Evolutionary conservation across 768 basidiomycete genomes (phyloP).

Genomic region (Atractiella rhizophila): DNA sequence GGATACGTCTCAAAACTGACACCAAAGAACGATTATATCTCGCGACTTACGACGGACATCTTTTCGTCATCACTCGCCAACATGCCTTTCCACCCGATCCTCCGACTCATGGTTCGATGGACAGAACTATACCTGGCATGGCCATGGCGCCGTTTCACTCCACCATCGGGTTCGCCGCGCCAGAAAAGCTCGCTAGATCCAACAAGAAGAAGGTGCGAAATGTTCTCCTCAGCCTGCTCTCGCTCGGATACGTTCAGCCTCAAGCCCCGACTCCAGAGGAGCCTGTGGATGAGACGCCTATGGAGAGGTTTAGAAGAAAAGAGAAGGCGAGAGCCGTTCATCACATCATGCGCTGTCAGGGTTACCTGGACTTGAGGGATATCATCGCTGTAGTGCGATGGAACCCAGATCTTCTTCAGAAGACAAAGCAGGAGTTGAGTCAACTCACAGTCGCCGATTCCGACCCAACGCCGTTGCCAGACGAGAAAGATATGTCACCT

Average conservation of each 20-base stretch:
- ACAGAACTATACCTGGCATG: conserved; percentile 15
- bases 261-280: conserved; percentile 37
- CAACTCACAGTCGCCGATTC: too few relatives aligned
- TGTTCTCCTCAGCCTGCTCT: background rate
- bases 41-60: conserved; percentile 40
- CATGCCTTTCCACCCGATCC: conserved; percentile 44
- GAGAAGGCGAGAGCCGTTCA: conserved; percentile 18
- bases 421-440: too few relatives aligned
- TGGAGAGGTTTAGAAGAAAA: conserved; percentile 14
- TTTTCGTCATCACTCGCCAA: conserved; percentile 35
- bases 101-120: conserved; percentile 19
- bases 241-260: conserved; percentile 16
- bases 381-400: conserved; percentile 38
- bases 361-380: conserved; percentile 45
- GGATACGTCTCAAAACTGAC: conserved; percentile 36
- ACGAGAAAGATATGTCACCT: too few relatives aligned
- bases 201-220: background rate
- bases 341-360: conserved; percentile 22
- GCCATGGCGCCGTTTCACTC: conserved; percentile 6
- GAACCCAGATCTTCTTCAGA: too few relatives aligned
- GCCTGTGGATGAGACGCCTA: conserved; percentile 12
- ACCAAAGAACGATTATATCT: conserved; percentile 34
- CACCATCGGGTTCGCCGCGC: conserved; percentile 3
- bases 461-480: too few relatives aligned
- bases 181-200: conserved; percentile 1